Evolutionary conservation across 78 protist genomes (phyloP).

Genomic region (Dictyostelium capitatum): DNA sequence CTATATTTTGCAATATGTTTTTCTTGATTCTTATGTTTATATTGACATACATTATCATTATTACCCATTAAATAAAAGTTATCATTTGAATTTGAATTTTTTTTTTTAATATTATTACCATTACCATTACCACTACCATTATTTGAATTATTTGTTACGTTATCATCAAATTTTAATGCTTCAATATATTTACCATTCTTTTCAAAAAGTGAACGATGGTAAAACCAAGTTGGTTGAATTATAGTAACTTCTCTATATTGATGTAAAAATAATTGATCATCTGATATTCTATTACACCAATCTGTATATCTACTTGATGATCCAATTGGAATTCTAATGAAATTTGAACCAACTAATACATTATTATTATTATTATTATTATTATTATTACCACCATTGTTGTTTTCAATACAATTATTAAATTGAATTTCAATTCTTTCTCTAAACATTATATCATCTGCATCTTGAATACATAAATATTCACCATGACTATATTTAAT

Average conservation of each 20-base stretch:
- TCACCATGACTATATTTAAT: conserved; percentile 70
- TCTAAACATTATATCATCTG: conserved; percentile 77
- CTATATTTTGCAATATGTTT: conserved; percentile 27
- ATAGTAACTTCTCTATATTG: conserved; percentile 67
- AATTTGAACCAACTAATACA: conserved; percentile 55
- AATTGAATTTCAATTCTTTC: conserved; percentile 53
- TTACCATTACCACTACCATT: background rate
- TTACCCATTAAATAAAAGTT: conserved; percentile 9
- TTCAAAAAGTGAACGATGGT: conserved; percentile 1
- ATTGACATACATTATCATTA: conserved; percentile 21
- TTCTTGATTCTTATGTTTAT: conserved; percentile 40
- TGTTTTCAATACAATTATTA: conserved; percentile 2
- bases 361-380: background rate
- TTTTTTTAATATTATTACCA: background rate
- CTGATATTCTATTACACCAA: conserved; percentile 71
- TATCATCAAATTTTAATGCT: background rate
- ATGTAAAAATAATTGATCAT: conserved; percentile 49
- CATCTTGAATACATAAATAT: conserved; percentile 57
- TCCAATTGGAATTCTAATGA: conserved; percentile 62
- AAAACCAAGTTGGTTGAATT: conserved; percentile 84
- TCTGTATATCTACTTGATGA: conserved; percentile 66
- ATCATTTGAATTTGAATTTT: background rate
- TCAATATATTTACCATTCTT: conserved; percentile 25
- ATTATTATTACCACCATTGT: conserved; percentile 13
- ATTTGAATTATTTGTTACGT: background rate